Percentiles rank a stretch among this genome's conserved stretches.
phyloP scores from a whole-genome alignment of 495 filamentous ascomycete genomes.

The Penicillium canescens region DNA sequence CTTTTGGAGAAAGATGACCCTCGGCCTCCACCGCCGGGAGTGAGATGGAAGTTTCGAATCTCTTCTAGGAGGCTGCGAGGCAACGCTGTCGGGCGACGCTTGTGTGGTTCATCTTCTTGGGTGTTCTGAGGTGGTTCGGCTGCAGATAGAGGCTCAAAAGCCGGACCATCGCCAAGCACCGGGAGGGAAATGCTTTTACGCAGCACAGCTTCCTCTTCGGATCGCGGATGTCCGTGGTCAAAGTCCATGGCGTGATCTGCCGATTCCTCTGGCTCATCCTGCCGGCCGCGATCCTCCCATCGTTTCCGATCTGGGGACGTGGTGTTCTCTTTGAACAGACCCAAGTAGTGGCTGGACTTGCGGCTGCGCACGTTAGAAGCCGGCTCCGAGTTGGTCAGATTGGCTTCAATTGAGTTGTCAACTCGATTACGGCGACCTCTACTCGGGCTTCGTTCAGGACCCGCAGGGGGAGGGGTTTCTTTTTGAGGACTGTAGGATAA shows the following conservation, averaged over 20 bases:
- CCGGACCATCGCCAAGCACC: constrained; percentile 27
- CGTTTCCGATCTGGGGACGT: constrained; percentile 50
- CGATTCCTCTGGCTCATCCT: constrained; percentile 27
- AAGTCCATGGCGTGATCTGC: constrained; percentile 15
- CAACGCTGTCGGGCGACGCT: constrained; percentile 32
- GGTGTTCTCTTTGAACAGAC: constrained; percentile 91
- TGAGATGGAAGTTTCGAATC: constrained; percentile 60
- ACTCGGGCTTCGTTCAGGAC: constrained; percentile 42
- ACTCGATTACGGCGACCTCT: constrained; percentile 53
- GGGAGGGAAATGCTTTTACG: constrained; percentile 38
- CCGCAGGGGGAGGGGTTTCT: constrained; percentile 13
- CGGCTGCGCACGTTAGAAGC: constrained; percentile 77
- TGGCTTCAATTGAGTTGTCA: constrained; percentile 83
- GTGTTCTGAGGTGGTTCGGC: constrained; percentile 5
- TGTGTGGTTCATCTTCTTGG: constrained; percentile 25
- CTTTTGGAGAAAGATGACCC: constrained; percentile 57
- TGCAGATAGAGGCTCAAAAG: constrained; percentile 16
- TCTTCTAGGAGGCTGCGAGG: constrained; percentile 59
- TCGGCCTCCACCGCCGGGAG: constrained; percentile 51
- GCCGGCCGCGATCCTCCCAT: constrained; percentile 36
- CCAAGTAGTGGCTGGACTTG: constrained; percentile 89
- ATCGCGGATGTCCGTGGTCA: constrained; percentile 3
- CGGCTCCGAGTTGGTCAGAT: constrained; percentile 71
- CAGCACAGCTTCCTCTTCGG: constrained; percentile 21
- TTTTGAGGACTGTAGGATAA: constrained; percentile 17